These are phyloP conservation scores for Aspergillus quadrilineatus DNA, from an alignment of 2,329 filamentous ascomycete species.

Conservation along the genomic window DNA sequence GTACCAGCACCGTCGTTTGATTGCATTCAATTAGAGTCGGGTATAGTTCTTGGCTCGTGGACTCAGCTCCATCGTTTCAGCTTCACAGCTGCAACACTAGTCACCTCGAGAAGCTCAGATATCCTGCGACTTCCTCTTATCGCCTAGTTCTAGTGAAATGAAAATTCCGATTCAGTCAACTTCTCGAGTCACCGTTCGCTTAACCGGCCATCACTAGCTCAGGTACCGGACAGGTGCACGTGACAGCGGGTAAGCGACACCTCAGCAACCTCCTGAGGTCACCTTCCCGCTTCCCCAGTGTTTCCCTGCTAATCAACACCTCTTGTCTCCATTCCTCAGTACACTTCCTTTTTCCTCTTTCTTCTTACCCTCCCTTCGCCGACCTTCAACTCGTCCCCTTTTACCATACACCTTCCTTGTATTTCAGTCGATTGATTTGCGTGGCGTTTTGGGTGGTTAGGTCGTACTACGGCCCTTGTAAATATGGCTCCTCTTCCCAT, in stretches of 20 bases:
- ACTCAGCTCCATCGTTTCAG: neutral
- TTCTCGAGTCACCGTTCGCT: neutral
- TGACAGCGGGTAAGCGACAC: slow-evolving; percentile 40
- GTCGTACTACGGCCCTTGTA: slow-evolving; percentile 44
- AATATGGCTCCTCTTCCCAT: slow-evolving; percentile 71
- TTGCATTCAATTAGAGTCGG: neutral
- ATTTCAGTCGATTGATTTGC: slow-evolving; percentile 30
- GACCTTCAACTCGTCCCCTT: slow-evolving; percentile 15
- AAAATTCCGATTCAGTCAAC: neutral
- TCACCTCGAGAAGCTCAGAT: neutral
- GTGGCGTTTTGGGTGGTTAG: slow-evolving; percentile 45
- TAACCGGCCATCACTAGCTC: slow-evolving; percentile 5
- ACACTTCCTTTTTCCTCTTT: slow-evolving; percentile 15
- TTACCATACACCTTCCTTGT: slow-evolving; percentile 22
- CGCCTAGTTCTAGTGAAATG: neutral
- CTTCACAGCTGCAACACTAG: too few relatives aligned
- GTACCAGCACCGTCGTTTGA: neutral
- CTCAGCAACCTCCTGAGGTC: slow-evolving; percentile 46
- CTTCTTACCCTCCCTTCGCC: slow-evolving; percentile 3
- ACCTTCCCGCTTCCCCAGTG: slow-evolving; percentile 34
- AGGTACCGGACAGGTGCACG: slow-evolving; percentile 30
- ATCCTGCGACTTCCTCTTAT: neutral
- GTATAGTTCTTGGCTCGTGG: neutral
- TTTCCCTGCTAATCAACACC: slow-evolving; percentile 23
- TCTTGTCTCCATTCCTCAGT: slow-evolving; percentile 19